Evolutionary conservation across 2,329 filamentous ascomycete species (phyloP), one percentile per base, ranked within the genome.

Genomic region (Fusarium vanettenii): DNA sequence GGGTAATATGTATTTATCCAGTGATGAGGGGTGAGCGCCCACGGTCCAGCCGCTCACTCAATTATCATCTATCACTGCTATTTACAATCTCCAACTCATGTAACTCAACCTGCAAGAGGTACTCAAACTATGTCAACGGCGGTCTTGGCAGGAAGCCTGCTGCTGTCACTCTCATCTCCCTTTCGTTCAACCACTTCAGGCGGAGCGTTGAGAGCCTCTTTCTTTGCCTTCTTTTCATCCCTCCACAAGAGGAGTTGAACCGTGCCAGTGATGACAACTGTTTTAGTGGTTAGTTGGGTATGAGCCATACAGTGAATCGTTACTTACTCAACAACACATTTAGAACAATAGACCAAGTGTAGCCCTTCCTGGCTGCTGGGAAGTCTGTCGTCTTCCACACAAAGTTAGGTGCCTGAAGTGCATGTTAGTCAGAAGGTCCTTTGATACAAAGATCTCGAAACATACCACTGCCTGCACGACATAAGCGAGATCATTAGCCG

Each of bases 401-500:
- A 60, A 75, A 71, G 31, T 75, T 75, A 3, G 72, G 72, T 3
- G 45, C 37, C 60, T 62, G 16, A n/a, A n/a, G 33, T 29, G 18
- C 14, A 33, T 2, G 41, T 62, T n/a, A 62, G 60, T n/a, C 9
- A 3, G 20, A 11, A 11, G 7, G 3, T 5, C 5, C 4, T 14
- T 25, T 18, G 2, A 27, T 14, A 8, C 20, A 64, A 5, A 9
- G 6, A 61, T 67, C 13, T 70, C 35, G 22, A 70, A 67, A 59
- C 68, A 39, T 70, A 73, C 71, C 10, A 77, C 63, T 7, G 74
- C 74, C 31, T 76, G 74, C 1, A 76, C 74, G 6, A 73, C 74
- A 13, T 76, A 77, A 3, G 69, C 69, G 1, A 71, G 48, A 14
- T 71, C 67, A 8, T 71, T 71, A 4, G 62, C 67, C 2, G 64